Evolutionary conservation across 305 asterid species (phyloP).

Genomic region (Fraxinus baroniana): DNA sequence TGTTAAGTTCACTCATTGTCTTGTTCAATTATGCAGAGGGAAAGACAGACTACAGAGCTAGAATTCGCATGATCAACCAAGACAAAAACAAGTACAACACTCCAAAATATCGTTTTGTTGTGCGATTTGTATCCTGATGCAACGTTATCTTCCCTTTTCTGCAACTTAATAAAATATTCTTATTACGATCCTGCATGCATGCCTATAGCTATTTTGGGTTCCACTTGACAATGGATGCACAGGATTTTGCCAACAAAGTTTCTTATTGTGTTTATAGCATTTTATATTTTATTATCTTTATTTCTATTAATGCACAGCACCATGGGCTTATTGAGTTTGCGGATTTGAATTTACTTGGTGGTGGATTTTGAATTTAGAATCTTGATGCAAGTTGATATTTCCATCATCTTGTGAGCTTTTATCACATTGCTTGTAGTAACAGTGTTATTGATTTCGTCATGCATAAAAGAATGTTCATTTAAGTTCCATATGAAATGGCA

Average conservation of each 20-base stretch:
- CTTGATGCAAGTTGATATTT: not conserved
- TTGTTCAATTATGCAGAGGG: slow-evolving; percentile 53
- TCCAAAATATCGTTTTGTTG: slow-evolving; percentile 78
- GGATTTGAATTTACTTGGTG: not conserved
- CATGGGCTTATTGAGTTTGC: not conserved
- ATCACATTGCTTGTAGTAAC: not conserved
- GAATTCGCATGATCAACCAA: slow-evolving; percentile 86
- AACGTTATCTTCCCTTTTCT: not conserved
- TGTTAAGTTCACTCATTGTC: not conserved
- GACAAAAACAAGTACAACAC: slow-evolving; percentile 90
- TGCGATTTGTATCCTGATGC: slow-evolving; percentile 73
- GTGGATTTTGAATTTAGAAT: not conserved
- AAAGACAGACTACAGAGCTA: slow-evolving; percentile 85
- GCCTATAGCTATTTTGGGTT: not conserved
- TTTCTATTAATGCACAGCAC: not conserved
- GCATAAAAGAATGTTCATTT: not conserved
- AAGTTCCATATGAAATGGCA: not conserved
- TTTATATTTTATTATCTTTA: not conserved
- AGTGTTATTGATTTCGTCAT: not conserved
- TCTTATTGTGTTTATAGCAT: not conserved
- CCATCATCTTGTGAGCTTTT: not conserved
- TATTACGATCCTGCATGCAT: not conserved
- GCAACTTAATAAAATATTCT: not conserved
- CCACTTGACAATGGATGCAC: not conserved
- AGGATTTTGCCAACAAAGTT: not conserved